phyloP scores from a whole-genome alignment of 495 filamentous ascomycete species.

The Trichoderma orchidacearum region DNA sequence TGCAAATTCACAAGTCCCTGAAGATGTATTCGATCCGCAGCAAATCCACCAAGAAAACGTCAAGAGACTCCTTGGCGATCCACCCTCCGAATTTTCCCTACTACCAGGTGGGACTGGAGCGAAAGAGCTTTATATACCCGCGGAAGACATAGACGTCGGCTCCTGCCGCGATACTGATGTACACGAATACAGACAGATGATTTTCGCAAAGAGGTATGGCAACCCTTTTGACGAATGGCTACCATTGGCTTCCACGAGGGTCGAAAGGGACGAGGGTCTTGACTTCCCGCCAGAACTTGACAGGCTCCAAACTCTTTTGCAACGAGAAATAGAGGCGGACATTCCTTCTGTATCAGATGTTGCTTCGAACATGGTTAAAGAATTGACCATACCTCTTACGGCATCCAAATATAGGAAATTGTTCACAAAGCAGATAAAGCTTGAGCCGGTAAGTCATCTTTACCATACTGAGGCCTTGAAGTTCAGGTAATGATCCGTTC shows the following conservation, averaged over 20 bases:
- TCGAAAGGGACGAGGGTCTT: background rate
- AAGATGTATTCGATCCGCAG: background rate
- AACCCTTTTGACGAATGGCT: background rate
- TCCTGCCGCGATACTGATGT: background rate
- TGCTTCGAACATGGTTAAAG: background rate
- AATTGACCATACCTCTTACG: background rate
- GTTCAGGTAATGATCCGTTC: background rate
- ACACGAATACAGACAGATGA: background rate
- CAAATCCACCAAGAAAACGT: background rate
- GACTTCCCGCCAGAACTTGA: background rate
- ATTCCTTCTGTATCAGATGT: background rate
- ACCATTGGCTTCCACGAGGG: background rate
- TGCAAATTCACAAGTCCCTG: background rate
- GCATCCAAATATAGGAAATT: background rate
- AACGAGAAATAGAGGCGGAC: background rate
- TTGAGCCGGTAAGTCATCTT: background rate
- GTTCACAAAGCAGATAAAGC: background rate
- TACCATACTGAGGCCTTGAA: no score
- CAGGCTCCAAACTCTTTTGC: background rate
- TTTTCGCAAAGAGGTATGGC: background rate
- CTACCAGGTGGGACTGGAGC: background rate
- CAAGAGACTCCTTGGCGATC: background rate
- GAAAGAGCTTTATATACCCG: background rate
- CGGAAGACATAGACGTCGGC: background rate
- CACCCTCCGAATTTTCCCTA: background rate